Conservation (phyloP, 2,329 filamentous ascomycete species). For the Aspergillus ochraceus region DNA sequence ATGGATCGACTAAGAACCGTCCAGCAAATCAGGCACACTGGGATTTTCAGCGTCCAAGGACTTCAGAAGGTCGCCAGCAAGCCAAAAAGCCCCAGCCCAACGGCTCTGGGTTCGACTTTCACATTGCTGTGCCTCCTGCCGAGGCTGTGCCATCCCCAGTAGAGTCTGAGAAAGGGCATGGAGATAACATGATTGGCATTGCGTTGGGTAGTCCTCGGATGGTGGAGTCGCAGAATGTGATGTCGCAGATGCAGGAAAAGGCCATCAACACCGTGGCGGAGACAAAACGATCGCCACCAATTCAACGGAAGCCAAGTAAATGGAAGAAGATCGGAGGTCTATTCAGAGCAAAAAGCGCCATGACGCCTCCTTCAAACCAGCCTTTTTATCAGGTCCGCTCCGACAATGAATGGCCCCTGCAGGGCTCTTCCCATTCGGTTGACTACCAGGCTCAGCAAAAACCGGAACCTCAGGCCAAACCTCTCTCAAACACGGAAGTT, state of each 20-base stretch:
- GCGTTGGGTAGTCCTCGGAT: slow-evolving; percentile 68
- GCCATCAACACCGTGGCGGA: slow-evolving; percentile 13
- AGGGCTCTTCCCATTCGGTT: slow-evolving; percentile 22
- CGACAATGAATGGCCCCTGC: slow-evolving; percentile 21
- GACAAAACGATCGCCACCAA: slow-evolving; percentile 10
- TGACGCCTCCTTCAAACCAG: slow-evolving; percentile 21
- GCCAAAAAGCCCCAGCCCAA: slow-evolving; percentile 17
- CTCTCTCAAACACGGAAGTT: slow-evolving; percentile 13
- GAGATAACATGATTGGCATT: slow-evolving; percentile 65
- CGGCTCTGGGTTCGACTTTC: slow-evolving; percentile 31
- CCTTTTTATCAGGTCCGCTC: slow-evolving; percentile 31
- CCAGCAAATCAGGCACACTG: slow-evolving; percentile 12
- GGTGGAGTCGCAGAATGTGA: slow-evolving; percentile 18
- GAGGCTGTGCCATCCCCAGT: slow-evolving; percentile 21
- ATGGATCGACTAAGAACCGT: slow-evolving; percentile 12
- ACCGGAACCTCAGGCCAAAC: slow-evolving; percentile 5
- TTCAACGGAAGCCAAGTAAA: slow-evolving; percentile 42
- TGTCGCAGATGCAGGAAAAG: slow-evolving; percentile 17
- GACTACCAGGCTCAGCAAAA: slow-evolving; percentile 12
- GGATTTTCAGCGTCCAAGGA: slow-evolving; percentile 23
- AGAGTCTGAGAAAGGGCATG: slow-evolving; percentile 19
- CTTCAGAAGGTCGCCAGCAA: slow-evolving; percentile 17
- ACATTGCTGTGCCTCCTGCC: slow-evolving; percentile 27
- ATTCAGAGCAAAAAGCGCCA: slow-evolving; percentile 40
- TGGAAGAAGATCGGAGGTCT: slow-evolving; percentile 50